These are phyloP conservation scores for Cylindrotheca fusiformis DNA, from an alignment of 108 stramenopile species.

Conservation along the genomic window DNA sequence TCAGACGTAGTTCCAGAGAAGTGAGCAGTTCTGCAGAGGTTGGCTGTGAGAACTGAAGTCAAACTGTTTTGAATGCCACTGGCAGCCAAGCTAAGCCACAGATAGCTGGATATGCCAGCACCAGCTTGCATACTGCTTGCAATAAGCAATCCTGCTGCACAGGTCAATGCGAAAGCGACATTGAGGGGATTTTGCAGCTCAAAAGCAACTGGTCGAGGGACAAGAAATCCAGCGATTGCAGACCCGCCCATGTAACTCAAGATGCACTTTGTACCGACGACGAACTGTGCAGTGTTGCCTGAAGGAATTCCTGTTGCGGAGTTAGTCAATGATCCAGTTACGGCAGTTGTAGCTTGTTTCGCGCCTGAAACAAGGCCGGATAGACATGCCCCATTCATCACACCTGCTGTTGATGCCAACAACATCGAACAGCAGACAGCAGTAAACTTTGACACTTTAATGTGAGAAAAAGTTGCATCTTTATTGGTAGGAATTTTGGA, in stretches of 20 bases:
- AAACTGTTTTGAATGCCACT: conserved; percentile 43
- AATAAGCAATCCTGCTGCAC: conserved; percentile 1
- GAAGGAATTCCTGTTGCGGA: conserved; percentile 31
- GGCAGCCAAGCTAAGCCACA: conserved; percentile 32
- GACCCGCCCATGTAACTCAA: conserved; percentile 28
- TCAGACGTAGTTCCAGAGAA: conserved; percentile 46
- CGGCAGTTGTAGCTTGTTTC: conserved; percentile 33
- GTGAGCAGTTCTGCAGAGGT: conserved; percentile 39
- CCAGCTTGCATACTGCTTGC: not conserved
- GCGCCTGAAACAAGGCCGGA: conserved; percentile 30
- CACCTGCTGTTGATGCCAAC: conserved; percentile 49
- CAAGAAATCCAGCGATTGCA: conserved; percentile 23
- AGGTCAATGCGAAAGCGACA: conserved; percentile 10
- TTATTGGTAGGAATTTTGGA: too few relatives aligned
- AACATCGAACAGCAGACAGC: too few relatives aligned
- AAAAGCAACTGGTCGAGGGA: conserved; percentile 25
- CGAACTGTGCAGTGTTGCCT: conserved; percentile 13
- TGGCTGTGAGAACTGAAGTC: conserved; percentile 31
- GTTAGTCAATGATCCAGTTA: conserved; percentile 51
- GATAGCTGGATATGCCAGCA: not conserved
- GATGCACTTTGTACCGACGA: conserved; percentile 4
- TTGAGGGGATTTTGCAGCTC: not conserved
- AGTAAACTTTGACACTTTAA: too few relatives aligned
- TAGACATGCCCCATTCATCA: conserved; percentile 47
- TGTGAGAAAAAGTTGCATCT: too few relatives aligned